Evolutionary conservation across 2,329 filamentous ascomycete genomes (phyloP), one percentile per base, ranked within the genome.

Genomic region (Pseudonectria foliicola): DNA sequence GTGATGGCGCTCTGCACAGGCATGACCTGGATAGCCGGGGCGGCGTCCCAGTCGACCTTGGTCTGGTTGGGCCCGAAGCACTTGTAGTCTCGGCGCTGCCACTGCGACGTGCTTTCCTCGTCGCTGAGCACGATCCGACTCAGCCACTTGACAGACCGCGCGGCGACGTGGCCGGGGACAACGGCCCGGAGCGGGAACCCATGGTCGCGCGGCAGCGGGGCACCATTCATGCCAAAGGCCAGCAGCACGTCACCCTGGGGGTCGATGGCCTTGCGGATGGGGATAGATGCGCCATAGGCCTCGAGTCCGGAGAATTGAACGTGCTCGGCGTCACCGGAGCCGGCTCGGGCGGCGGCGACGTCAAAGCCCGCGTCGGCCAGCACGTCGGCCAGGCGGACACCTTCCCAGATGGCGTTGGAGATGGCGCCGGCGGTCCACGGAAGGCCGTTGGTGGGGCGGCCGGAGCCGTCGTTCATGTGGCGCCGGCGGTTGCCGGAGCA

Each of bases 131-230:
- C 68, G 35, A 85, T 77, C 29, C 72, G 71, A 41, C 68, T 75
- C 2, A 85, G 61, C 80, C 80, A 85, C 50, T 85, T 85, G 44
- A 82, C 79, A 6, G 73, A 78, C 2, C 80, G 68, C 1, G 79
- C 80, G 1, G 78, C 80, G 2, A 82, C 79, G 33, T 77, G 71
- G 0, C 80, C 80, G 0, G 80, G 77, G 0, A 82, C 75, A 3
- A 82, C 63, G 1, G 71, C 70, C 2, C 78, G 66, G 11, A 82
- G 56, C 1, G 80, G 80, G 45, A 70, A 83, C 1, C 80, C 80
- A 46, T 85, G 80, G 39, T 83, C 79, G 2, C 67, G 68, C 0
- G 78, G 77, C 2, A 85, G 61, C 0, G 74, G 65, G 38, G 70
- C 53, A 32, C 75, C 78, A 42, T 84, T 84, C 80, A 85, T 85